These are phyloP conservation scores for Flaveria brownii DNA, from an alignment of 129 eudicot species.

Conservation along the genomic window DNA sequence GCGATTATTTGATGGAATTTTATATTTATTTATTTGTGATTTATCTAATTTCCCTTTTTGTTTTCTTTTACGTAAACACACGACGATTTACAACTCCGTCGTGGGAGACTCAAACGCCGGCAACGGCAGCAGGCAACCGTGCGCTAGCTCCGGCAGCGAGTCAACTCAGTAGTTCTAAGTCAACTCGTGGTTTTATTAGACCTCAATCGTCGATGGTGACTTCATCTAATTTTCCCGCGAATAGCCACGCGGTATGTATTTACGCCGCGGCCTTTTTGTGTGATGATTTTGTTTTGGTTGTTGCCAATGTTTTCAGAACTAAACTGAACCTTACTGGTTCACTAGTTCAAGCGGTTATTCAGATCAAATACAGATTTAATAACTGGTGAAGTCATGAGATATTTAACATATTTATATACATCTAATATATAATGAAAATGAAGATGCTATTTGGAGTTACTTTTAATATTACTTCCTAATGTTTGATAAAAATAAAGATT, in stretches of 20 bases:
- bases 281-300: too few species aligned
- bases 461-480: too few species aligned
- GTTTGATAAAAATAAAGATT: too few species aligned
- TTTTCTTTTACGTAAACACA: background rate
- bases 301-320: too few species aligned
- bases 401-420: too few species aligned
- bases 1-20: conserved; percentile 5
- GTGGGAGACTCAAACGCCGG: conserved; percentile 26
- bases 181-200: conserved; percentile 19
- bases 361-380: too few species aligned
- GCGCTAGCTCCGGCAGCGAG: conserved; percentile 29
- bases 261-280: too few species aligned
- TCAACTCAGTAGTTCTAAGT: conserved; percentile 33
- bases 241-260: conserved; percentile 33
- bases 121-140: conserved; percentile 19
- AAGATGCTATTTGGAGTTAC: too few species aligned
- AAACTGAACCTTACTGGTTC: too few species aligned
- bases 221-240: conserved; percentile 28
- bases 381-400: too few species aligned
- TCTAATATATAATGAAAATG: too few species aligned
- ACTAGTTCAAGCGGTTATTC: too few species aligned
- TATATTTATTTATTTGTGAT: background rate
- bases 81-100: conserved; percentile 11
- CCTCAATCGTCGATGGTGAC: conserved; percentile 1
- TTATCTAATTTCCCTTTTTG: background rate